These are phyloP conservation scores for Phytophthora citrophthora DNA, from an alignment of 352 stramenopile species.

Conservation along the genomic window DNA sequence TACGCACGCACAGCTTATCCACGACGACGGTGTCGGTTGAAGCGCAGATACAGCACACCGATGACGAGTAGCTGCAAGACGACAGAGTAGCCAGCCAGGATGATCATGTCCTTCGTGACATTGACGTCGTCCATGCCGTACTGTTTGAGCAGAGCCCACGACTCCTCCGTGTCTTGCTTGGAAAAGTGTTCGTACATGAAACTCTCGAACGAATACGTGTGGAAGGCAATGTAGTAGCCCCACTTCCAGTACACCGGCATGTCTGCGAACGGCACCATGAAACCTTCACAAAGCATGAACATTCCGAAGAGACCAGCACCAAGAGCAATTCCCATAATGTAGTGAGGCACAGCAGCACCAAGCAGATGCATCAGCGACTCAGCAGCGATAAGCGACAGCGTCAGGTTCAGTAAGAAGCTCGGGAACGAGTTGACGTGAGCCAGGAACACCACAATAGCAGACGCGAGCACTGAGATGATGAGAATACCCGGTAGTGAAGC, in stretches of 20 bases:
- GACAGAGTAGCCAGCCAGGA: slow-evolving; percentile 55
- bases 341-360: slow-evolving; percentile 79
- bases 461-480: slow-evolving; percentile 68
- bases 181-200: slow-evolving; percentile 90
- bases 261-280: slow-evolving; percentile 69
- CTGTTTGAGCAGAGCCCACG: slow-evolving; percentile 37
- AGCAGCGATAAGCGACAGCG: slow-evolving; percentile 74
- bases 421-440: slow-evolving; percentile 66
- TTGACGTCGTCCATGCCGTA: slow-evolving; percentile 73
- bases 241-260: slow-evolving; percentile 85
- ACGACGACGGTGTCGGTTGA: slow-evolving; percentile 39
- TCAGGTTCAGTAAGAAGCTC: slow-evolving; percentile 76
- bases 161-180: slow-evolving; percentile 22
- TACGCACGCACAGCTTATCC: slow-evolving; percentile 14
- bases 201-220: slow-evolving; percentile 86
- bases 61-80: slow-evolving; percentile 60
- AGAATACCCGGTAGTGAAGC: slow-evolving; percentile 75
- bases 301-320: slow-evolving; percentile 84
- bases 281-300: slow-evolving; percentile 90
- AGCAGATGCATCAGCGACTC: slow-evolving; percentile 87
- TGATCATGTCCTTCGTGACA: slow-evolving; percentile 58
- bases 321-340: slow-evolving; percentile 89
- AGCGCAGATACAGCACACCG: slow-evolving; percentile 45
- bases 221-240: slow-evolving; percentile 89
- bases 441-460: slow-evolving; percentile 57